A percentile compares a stretch with the other conserved stretches of the same genome.
These are phyloP conservation scores for Epichloe scottii DNA, from an alignment of 2,329 filamentous ascomycete species.

Conservation along the genomic window DNA sequence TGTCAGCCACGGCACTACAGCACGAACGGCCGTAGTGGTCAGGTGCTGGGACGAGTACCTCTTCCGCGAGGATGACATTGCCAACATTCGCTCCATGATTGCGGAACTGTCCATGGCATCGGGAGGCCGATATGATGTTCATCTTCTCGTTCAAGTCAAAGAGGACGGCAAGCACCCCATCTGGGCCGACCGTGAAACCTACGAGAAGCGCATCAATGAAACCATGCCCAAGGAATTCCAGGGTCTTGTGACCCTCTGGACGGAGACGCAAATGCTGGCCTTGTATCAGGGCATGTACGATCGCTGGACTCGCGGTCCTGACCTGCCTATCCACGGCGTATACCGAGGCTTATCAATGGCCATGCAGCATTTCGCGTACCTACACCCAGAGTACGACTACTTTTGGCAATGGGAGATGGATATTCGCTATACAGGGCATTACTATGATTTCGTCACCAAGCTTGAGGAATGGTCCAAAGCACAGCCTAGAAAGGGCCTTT, in stretches of 20 bases:
- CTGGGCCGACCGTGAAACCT: constrained; percentile 62
- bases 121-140: constrained; percentile 76
- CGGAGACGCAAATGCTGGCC: constrained; percentile 81
- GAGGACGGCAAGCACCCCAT: constrained; percentile 61
- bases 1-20: constrained; percentile 12
- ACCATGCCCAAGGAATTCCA: constrained; percentile 74
- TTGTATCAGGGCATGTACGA: constrained; percentile 83
- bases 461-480: constrained; percentile 55
- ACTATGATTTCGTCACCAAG: constrained; percentile 61
- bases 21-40: constrained; percentile 61
- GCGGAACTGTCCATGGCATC: constrained; percentile 69
- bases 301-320: constrained; percentile 49
- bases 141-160: constrained; percentile 76
- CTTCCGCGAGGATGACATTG: constrained; percentile 68
- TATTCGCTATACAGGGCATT: constrained; percentile 78
- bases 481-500: constrained; percentile 68
- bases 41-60: constrained; percentile 70
- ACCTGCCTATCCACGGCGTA: constrained; percentile 76
- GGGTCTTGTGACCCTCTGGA: constrained; percentile 84
- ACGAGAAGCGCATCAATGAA: constrained; percentile 52
- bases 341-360: constrained; percentile 92
- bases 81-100: constrained; percentile 74
- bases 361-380: constrained; percentile 82
- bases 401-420: constrained; percentile 98
- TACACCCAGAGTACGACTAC: constrained; percentile 79